These are phyloP conservation scores for Fomitopsis betulina DNA, from an alignment of 1,284 basidiomycete species.

Conservation along the genomic window DNA sequence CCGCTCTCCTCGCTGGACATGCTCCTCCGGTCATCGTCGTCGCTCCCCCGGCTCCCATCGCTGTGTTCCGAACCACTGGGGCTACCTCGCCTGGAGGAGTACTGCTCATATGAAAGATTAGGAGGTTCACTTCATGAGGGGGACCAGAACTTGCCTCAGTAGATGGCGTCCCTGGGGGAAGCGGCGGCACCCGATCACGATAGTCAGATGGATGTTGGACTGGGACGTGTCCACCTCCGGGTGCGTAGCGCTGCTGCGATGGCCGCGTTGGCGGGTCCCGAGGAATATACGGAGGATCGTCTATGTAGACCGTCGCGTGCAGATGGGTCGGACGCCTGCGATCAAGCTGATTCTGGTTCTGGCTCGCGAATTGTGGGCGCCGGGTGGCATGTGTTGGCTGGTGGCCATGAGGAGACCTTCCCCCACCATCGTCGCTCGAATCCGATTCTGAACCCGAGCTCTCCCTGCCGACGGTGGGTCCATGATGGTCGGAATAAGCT, in stretches of 20 bases:
- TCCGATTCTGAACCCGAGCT: slow-evolving; percentile 18
- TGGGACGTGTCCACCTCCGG: slow-evolving; percentile 9
- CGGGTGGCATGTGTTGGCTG: slow-evolving; percentile 9
- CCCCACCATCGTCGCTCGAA: slow-evolving; percentile 14
- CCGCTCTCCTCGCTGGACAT: slow-evolving; percentile 13
- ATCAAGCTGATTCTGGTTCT: slow-evolving; percentile 11
- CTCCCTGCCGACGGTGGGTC: slow-evolving; percentile 10
- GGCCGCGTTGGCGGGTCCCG: slow-evolving; percentile 7
- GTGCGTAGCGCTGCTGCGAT: slow-evolving; percentile 8
- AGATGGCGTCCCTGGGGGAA: slow-evolving; percentile 11
- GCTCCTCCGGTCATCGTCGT: slow-evolving; percentile 12
- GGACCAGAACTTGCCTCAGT: slow-evolving; percentile 11
- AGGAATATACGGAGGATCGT: slow-evolving; percentile 20
- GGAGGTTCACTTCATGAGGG: slow-evolving; percentile 15
- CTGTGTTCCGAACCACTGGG: slow-evolving; percentile 16
- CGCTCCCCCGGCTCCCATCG: slow-evolving; percentile 13
- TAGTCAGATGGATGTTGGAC: slow-evolving; percentile 6
- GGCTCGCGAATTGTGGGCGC: slow-evolving; percentile 10
- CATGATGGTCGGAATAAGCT: slow-evolving; percentile 11
- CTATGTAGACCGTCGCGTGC: slow-evolving; percentile 17
- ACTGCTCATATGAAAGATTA: slow-evolving; percentile 6
- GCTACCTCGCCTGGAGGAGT: slow-evolving; percentile 11
- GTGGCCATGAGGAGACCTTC: slow-evolving; percentile 10
- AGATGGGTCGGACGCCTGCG: slow-evolving; percentile 10
- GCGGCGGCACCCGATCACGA: slow-evolving; percentile 5